Evolutionary conservation across 345 rosid species (phyloP).

Genomic region (Bruguiera sexangula): DNA sequence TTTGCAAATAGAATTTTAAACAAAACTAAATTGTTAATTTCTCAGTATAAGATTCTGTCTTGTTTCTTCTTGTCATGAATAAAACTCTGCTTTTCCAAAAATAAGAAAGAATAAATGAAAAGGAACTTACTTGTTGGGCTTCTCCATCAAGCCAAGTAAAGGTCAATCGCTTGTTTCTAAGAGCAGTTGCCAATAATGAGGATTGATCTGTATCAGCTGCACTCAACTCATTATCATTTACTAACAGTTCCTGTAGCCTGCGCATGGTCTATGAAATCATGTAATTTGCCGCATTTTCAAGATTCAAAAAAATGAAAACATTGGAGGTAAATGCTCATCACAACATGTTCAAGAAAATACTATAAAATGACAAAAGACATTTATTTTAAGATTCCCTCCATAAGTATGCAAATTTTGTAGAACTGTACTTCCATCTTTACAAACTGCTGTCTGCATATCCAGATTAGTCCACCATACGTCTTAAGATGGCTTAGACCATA

Average conservation of each 20-base stretch:
- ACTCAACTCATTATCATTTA: constrained; percentile 30
- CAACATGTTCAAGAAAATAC: no score
- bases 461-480: no score
- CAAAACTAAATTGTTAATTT: no score
- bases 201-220: constrained; percentile 39
- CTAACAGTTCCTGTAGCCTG: constrained; percentile 69
- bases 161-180: constrained; percentile 60
- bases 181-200: constrained; percentile 36
- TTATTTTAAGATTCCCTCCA: no score
- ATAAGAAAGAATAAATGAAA: background rate
- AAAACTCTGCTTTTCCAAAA: no score
- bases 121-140: constrained; percentile 62
- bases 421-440: no score
- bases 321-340: background rate
- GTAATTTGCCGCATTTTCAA: constrained; percentile 28
- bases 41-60: no score
- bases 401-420: no score
- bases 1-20: background rate
- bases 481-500: constrained; percentile 7
- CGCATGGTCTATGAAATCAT: constrained; percentile 67
- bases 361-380: no score
- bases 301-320: constrained; percentile 6
- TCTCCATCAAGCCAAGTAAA: constrained; percentile 96
- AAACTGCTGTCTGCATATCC: no score
- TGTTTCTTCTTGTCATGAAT: no score